Conservation (phyloP, 164 flowering plant species). For the Cinnamomum micranthum region DNA sequence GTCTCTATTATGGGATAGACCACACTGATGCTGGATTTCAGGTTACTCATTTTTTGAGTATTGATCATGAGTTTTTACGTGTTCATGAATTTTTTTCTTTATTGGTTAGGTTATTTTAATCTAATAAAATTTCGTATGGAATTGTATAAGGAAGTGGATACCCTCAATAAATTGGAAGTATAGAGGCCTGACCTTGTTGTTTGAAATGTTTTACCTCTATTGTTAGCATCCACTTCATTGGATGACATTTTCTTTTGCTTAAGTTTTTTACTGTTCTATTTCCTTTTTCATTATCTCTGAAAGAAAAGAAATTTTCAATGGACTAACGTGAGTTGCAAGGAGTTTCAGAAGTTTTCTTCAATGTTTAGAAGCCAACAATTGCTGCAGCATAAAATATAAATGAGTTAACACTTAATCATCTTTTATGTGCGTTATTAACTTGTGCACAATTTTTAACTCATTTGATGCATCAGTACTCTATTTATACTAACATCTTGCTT, state of each 20-base stretch:
- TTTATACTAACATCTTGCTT: background rate
- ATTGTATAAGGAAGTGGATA: no score
- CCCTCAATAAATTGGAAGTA: background rate
- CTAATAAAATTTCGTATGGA: no score
- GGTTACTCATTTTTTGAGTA: conserved; percentile 36
- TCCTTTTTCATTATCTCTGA: background rate
- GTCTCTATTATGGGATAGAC: conserved; percentile 64
- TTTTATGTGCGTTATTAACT: background rate
- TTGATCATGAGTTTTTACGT: no score
- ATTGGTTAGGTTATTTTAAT: no score
- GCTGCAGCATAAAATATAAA: background rate
- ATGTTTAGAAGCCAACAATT: background rate
- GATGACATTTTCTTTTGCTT: no score
- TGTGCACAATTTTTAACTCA: background rate
- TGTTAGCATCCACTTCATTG: no score
- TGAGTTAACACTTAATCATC: background rate
- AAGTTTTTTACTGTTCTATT: background rate
- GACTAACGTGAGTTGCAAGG: background rate
- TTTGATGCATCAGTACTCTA: background rate
- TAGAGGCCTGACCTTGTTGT: background rate
- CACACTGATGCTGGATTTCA: conserved; percentile 67
- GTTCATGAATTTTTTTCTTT: no score
- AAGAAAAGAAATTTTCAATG: background rate
- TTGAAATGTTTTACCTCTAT: background rate
- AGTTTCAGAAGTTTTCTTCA: background rate